Percentiles rank a stretch among this genome's conserved stretches.
These are phyloP conservation scores for Amphibolis antarctica DNA, from an alignment of 106 monocot species.

Conservation along the genomic window DNA sequence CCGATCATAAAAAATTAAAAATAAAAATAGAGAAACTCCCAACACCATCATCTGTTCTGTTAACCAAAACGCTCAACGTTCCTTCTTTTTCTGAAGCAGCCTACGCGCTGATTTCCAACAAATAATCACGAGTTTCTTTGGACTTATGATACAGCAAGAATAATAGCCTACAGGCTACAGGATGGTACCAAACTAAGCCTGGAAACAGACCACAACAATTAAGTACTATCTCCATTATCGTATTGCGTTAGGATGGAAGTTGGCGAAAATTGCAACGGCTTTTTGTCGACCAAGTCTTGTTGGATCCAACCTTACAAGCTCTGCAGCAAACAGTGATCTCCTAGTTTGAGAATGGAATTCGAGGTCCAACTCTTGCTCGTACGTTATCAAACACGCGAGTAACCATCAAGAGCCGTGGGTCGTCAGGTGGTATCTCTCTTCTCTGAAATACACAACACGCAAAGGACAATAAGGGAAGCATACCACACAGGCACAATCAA, in stretches of 20 bases:
- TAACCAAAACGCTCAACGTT: no score
- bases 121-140: no score
- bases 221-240: neutral
- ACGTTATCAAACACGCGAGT: conserved; percentile 43
- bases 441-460: conserved; percentile 18
- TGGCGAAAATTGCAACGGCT: neutral
- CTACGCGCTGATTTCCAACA: no score
- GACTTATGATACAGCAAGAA: no score
- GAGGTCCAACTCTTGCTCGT: conserved; percentile 28
- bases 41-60: no score
- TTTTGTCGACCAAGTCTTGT: neutral
- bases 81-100: no score
- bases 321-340: neutral
- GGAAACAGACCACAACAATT: no score
- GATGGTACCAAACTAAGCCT: no score
- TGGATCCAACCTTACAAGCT: neutral
- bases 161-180: no score
- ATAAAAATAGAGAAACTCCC: no score
- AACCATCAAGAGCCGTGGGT: conserved; percentile 65
- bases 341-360: neutral
- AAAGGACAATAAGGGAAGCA: no score
- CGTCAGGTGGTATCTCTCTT: conserved; percentile 72
- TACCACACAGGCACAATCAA: neutral
- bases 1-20: no score
- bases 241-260: neutral